Evolutionary conservation across 2,329 filamentous ascomycete species (phyloP), one percentile per base, ranked within the genome.

Genomic region (Paecilomyces variotii): DNA sequence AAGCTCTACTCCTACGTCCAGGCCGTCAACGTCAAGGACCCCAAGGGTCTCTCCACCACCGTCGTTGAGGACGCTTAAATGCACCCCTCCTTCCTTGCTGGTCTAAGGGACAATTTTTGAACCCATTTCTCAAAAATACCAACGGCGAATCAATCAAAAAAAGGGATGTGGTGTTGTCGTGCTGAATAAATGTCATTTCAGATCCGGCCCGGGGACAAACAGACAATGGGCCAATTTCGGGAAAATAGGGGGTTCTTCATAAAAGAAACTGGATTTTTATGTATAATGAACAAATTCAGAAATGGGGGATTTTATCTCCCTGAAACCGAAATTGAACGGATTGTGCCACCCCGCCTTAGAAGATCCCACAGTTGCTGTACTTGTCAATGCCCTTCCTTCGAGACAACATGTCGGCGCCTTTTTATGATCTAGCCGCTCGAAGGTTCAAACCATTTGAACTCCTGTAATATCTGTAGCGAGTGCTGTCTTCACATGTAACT

Each of bases 1-100:
- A 96, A 95, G 87, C 88, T 99, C 69, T 99, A 97, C 89, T 94
- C 89, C 80, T 97, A 96, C 83, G 94, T 99, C 72, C 93, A 99
- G 87, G 94, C 94, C 72, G 94, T 99, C 79, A 97, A 97, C 82
- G 92, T 97, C 78, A 96, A 97, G 90, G 89, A 96, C 82, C 87
- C 91, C 80, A 97, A 97, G 90, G 93, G 94, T 80, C 88, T 99
- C 72, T 86, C 89, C 77, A 99, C 94, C 70, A 86, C 89, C 72
- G 84, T 96, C 73, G 93, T 99, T 63, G 85, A 87, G 75, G 84
- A 86, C 70, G 77, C 80, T 67, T 84, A 82, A 71, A 69, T 66
- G 63, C 52, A 59, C 14, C 35, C 14, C 35, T 39, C 14, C 35
- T 39, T 39, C 35, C 35, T 39, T 39, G n/a, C 35, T 39, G 35